Percentiles rank a stretch among this genome's conserved stretches.
Evolutionary conservation across 148 eudicot genomes (phyloP).

Genomic region (Drosera capensis): DNA sequence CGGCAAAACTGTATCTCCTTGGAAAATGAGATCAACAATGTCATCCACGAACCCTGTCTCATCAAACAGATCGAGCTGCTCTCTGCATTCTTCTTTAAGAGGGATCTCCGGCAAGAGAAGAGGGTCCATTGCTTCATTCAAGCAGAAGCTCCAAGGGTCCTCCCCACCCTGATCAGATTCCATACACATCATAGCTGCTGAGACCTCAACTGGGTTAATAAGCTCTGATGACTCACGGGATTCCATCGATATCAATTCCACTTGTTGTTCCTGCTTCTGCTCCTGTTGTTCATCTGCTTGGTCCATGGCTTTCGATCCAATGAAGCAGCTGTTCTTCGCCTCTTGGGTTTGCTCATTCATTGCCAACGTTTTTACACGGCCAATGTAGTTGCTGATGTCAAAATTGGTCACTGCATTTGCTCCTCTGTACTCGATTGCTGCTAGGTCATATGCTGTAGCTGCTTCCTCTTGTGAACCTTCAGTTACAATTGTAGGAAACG

Average conservation of each 20-base stretch:
- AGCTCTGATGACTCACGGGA: constrained; percentile 14
- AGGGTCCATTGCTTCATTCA: constrained; percentile 29
- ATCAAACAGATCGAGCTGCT: constrained; percentile 32
- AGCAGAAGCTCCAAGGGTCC: constrained; percentile 62
- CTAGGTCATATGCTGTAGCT: constrained; percentile 85
- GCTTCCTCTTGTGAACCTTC: constrained; percentile 97
- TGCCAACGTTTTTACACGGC: constrained; percentile 27
- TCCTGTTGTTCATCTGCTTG: constrained; percentile 13
- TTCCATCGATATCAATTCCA: constrained; percentile 10
- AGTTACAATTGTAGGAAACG: neutral
- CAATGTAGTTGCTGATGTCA: constrained; percentile 60
- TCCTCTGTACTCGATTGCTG: constrained; percentile 85
- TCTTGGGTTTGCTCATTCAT: constrained; percentile 6
- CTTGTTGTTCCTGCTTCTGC: constrained; percentile 7
- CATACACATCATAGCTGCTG: constrained; percentile 18
- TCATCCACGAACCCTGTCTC: constrained; percentile 44
- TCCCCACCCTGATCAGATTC: constrained; percentile 21
- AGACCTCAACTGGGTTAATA: constrained; percentile 6
- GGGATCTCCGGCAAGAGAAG: constrained; percentile 38
- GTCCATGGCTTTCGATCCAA: neutral
- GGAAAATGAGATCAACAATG: constrained; percentile 39
- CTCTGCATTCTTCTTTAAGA: constrained; percentile 21
- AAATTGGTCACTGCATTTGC: constrained; percentile 87
- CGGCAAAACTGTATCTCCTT: constrained; percentile 17
- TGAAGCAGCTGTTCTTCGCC: constrained; percentile 6